Conservation (phyloP, 208 protist genomes). For the Acanthamoeba lenticulata region DNA sequence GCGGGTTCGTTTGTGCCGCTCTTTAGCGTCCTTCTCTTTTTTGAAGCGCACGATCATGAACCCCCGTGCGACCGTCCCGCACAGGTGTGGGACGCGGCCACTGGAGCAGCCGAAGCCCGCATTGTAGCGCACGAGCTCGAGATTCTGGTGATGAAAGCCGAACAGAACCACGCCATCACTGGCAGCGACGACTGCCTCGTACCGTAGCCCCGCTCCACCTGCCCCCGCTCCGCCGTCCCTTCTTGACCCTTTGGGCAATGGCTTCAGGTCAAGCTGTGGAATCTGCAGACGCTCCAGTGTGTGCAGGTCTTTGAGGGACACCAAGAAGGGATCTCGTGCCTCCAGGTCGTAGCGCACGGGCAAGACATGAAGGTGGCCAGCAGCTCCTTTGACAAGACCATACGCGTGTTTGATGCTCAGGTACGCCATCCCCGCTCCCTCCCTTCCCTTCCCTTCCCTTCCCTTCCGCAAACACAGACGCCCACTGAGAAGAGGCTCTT, state of each 20-base stretch:
- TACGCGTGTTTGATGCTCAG: neutral
- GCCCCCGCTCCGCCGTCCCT: neutral
- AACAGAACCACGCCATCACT: neutral
- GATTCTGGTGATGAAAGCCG: neutral
- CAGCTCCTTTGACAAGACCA: neutral
- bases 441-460: too few species aligned
- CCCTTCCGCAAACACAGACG: too few species aligned
- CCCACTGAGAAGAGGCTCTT: too few species aligned
- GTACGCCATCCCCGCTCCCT: neutral
- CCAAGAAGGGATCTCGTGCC: neutral
- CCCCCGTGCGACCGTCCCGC: neutral
- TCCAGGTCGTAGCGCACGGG: neutral
- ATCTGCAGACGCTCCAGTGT: neutral
- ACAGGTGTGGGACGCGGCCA: neutral
- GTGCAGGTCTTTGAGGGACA: neutral
- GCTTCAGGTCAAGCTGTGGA: neutral
- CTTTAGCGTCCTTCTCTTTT: too few species aligned
- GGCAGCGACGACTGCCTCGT: neutral
- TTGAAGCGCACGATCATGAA: too few species aligned
- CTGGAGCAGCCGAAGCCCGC: neutral
- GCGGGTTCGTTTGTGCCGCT: neutral
- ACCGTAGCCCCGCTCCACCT: neutral
- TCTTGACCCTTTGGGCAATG: too few species aligned
- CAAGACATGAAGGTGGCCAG: neutral
- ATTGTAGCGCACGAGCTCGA: neutral